Conservation (phyloP, 75 land plant species). For the Selaginella moellendorffii region DNA sequence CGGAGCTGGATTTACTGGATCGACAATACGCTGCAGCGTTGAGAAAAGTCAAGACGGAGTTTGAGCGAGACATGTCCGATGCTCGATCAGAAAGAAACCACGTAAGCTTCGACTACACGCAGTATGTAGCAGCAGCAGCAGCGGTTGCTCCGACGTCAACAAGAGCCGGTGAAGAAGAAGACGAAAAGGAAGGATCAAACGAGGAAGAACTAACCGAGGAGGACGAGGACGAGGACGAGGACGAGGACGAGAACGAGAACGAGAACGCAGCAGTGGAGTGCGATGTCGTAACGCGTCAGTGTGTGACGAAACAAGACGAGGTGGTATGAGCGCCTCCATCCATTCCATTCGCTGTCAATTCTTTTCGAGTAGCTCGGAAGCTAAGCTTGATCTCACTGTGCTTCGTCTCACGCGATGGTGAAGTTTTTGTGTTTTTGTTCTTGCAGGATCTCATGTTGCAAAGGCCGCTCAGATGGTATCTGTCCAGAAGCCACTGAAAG, state of each 20-base stretch:
- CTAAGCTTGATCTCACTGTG: too few species aligned
- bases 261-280: neutral
- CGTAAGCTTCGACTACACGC: neutral
- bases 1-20: slow-evolving; percentile 11
- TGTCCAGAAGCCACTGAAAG: too few species aligned
- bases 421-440: too few species aligned
- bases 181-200: neutral
- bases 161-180: neutral
- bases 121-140: neutral
- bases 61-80: slow-evolving; percentile 2
- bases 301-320: neutral
- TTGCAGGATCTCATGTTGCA: too few species aligned
- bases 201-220: neutral
- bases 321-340: slow-evolving; percentile 7
- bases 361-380: too few species aligned
- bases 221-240: too few species aligned
- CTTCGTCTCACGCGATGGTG: too few species aligned
- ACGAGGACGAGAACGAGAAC: neutral
- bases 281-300: slow-evolving; percentile 9
- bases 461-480: too few species aligned
- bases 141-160: too few species aligned
- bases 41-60: slow-evolving; percentile 6
- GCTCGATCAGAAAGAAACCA: neutral
- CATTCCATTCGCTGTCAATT: too few species aligned
- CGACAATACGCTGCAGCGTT: slow-evolving; percentile 4